Evolutionary conservation across 2,329 filamentous ascomycete species (phyloP).

Genomic region (Dendryphion nanum): DNA sequence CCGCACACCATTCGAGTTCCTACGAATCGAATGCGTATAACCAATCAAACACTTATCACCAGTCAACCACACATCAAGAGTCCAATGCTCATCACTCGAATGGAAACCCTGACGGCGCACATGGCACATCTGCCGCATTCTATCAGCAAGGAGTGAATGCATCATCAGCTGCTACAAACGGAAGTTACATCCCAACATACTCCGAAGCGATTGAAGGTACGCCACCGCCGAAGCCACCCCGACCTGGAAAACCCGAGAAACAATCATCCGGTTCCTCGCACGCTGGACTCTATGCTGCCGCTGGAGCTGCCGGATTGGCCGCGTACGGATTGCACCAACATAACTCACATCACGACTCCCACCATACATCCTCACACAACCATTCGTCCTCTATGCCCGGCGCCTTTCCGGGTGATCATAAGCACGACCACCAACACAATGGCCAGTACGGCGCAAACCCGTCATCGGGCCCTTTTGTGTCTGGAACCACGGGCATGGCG

Average conservation of each 20-base stretch:
- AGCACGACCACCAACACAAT: too few relatives aligned
- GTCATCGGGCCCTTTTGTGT: conserved; percentile 20
- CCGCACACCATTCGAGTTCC: conserved; percentile 29
- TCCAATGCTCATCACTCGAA: conserved; percentile 18
- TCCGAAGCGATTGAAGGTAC: conserved; percentile 21
- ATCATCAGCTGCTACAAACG: conserved; percentile 28
- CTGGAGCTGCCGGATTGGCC: conserved; percentile 47
- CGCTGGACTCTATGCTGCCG: conserved; percentile 45
- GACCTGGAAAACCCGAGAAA: conserved; percentile 43
- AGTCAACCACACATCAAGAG: conserved; percentile 11
- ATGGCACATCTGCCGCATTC: conserved; percentile 17
- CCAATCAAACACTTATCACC: too few relatives aligned
- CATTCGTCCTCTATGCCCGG: conserved; percentile 30
- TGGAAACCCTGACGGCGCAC: conserved; percentile 20
- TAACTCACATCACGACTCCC: conserved; percentile 28
- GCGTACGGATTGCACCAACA: conserved; percentile 47
- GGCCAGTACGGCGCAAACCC: conserved; percentile 15
- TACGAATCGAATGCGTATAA: background rate
- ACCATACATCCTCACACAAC: conserved; percentile 24
- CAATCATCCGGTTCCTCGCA: conserved; percentile 43
- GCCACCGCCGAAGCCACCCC: conserved; percentile 33
- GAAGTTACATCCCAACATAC: conserved; percentile 34
- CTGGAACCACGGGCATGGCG: conserved; percentile 45
- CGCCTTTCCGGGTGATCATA: conserved; percentile 24
- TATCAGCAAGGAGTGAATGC: conserved; percentile 30